Conservation (phyloP, 2,329 filamentous ascomycete species). For the Cadophora malorum region DNA sequence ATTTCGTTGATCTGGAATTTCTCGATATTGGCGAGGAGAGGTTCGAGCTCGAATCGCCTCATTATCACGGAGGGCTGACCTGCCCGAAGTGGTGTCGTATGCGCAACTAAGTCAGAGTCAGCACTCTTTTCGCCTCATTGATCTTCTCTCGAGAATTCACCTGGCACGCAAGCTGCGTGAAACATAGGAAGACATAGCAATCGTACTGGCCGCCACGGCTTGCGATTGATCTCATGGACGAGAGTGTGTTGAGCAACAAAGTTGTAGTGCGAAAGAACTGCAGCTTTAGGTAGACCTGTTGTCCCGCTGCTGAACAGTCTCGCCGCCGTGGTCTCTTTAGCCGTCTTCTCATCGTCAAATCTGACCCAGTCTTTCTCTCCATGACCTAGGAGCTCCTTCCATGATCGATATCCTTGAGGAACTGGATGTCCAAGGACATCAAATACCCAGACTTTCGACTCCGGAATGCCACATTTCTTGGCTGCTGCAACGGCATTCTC, state of each 20-base stretch:
- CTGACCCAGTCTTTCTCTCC: slow-evolving; percentile 40
- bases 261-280: slow-evolving; percentile 47
- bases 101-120: slow-evolving; percentile 59
- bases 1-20: slow-evolving; percentile 71
- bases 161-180: slow-evolving; percentile 74
- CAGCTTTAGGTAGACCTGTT: slow-evolving; percentile 63
- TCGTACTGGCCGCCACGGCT: slow-evolving; percentile 56
- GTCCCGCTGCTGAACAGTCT: slow-evolving; percentile 53
- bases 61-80: slow-evolving; percentile 58
- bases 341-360: slow-evolving; percentile 38
- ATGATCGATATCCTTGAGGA: slow-evolving; percentile 36
- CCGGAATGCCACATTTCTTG: slow-evolving; percentile 40
- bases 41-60: slow-evolving; percentile 75
- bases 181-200: slow-evolving; percentile 59
- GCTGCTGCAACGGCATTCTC: slow-evolving; percentile 33
- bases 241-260: slow-evolving; percentile 47
- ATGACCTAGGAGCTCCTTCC: slow-evolving; percentile 33
- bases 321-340: slow-evolving; percentile 49
- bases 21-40: slow-evolving; percentile 72
- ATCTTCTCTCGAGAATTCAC: slow-evolving; percentile 21
- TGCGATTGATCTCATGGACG: slow-evolving; percentile 58
- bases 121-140: neutral
- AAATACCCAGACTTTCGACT: slow-evolving; percentile 41
- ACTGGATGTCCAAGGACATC: slow-evolving; percentile 33
- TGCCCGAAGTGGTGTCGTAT: slow-evolving; percentile 57